phyloP scores from a whole-genome alignment of 2,329 filamentous ascomycete genomes.

The Claviceps digitariae region DNA sequence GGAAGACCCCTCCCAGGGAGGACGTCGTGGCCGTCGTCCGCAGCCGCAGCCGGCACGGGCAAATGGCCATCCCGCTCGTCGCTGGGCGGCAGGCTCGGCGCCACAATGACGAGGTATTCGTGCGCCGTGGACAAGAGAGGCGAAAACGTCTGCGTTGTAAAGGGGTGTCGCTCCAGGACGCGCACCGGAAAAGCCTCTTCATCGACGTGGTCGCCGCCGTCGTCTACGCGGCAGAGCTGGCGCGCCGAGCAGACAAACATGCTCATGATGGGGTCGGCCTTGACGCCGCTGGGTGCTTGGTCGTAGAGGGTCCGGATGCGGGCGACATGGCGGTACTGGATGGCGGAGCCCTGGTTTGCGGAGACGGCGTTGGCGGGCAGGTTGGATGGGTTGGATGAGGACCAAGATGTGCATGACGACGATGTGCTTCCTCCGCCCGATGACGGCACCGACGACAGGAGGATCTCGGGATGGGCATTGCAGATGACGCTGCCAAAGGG shows the following conservation, averaged over 20 bases:
- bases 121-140: conserved; percentile 47
- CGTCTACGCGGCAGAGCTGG: conserved; percentile 10
- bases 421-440: too few species aligned
- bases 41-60: conserved; percentile 11
- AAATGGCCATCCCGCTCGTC: conserved; percentile 11
- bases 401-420: not conserved
- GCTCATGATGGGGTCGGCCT: conserved; percentile 53
- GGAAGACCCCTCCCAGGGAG: conserved; percentile 53
- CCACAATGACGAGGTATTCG: conserved; percentile 75
- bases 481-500: conserved; percentile 73
- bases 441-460: conserved; percentile 34
- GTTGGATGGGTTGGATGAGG: not conserved
- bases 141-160: conserved; percentile 84
- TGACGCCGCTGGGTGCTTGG: conserved; percentile 42
- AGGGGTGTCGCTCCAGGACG: conserved; percentile 84
- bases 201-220: conserved; percentile 6
- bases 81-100: conserved; percentile 51
- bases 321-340: conserved; percentile 77
- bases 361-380: conserved; percentile 32
- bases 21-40: conserved; percentile 10
- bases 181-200: conserved; percentile 39
- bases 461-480: conserved; percentile 50
- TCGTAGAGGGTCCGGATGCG: conserved; percentile 56
- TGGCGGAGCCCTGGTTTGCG: conserved; percentile 76
- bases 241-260: conserved; percentile 66